Evolutionary conservation across 2,329 filamentous ascomycete genomes (phyloP), one percentile per base, ranked within the genome.

Genomic region (Aotearoamyces nothofagi): DNA sequence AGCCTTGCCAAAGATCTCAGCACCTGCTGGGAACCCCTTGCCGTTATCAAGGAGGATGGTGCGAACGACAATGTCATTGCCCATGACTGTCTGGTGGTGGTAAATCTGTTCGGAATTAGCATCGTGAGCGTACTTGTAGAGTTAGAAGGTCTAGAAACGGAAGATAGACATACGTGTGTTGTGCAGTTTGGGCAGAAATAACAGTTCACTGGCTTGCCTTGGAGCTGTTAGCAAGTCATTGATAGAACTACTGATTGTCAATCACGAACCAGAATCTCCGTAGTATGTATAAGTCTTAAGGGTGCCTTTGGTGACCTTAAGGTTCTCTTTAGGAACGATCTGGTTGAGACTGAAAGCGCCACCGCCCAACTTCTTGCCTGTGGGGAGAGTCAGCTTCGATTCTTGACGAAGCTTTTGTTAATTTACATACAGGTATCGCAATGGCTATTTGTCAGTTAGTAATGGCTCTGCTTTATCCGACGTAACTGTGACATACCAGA

Each of bases 311-410:
- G 58, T 66, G 50, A 69, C 53, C 32, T 59, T 59, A 38, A 70
- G 51, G 24, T 55, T 50, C 17, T 52, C 47, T 40, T 40, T 37
- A n/a, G 38, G 37, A 17, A 41, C 22, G 15, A 39, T 39, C 26
- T 39, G 36, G 47, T 74, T 74, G 4, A 71, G 69, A 3, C 60
- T 61, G 51, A 78, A 78, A 32, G 62, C 63, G 41, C 68, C 72
- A 45, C 79, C 75, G 26, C 60, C 58, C 22, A 74, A 73, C 30
- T 77, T 64, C 66, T 78, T 78, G 47, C 24, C 24, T 26, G 9
- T n/a, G 3, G 15, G 6, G 15, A 11, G 12, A 5, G 78, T 61
- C 32, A 78, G 58, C 41, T 78, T 71, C 35, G 75, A 50, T 37
- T 75, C 69, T 17, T 69, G 68, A 29, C 67, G 17, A 9, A 15